phyloP scores from a whole-genome alignment of 768 basidiomycete genomes.

The Leccinum longicurvipes region DNA sequence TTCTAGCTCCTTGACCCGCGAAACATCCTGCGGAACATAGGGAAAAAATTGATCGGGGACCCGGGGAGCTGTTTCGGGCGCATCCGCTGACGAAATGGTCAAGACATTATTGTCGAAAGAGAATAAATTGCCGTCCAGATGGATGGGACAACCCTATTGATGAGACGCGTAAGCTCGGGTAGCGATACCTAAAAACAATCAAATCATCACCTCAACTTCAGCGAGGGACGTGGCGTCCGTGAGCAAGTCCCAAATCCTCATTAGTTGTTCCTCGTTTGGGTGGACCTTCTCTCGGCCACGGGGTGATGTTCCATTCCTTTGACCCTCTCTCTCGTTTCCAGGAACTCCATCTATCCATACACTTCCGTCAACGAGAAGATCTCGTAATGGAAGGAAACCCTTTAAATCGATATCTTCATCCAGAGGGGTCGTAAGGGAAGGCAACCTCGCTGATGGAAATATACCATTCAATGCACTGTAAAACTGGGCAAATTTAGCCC shows the following conservation, averaged over 20 bases:
- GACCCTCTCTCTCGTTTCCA: conserved; percentile 23
- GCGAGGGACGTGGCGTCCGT: conserved; percentile 63
- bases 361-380: conserved; percentile 43
- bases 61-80: background rate
- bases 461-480: conserved; percentile 52
- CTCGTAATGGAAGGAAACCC: conserved; percentile 82
- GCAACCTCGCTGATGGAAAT: conserved; percentile 68
- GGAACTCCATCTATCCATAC: conserved; percentile 5
- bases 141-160: conserved; percentile 26
- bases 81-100: conserved; percentile 7
- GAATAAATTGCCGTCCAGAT: conserved; percentile 22
- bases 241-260: conserved; percentile 86
- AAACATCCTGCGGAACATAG: background rate
- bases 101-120: conserved; percentile 8
- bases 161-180: conserved; percentile 13
- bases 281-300: conserved; percentile 52
- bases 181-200: conserved; percentile 3
- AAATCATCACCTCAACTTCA: conserved; percentile 50
- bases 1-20: conserved; percentile 32
- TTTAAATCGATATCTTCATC: conserved; percentile 90
- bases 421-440: conserved; percentile 55
- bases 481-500: conserved; percentile 69
- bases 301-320: conserved; percentile 21
- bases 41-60: conserved; percentile 17
- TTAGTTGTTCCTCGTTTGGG: conserved; percentile 94